Evolutionary conservation across 345 rosid genomes (phyloP), one percentile per base, ranked within the genome.

Genomic region (Eucalyptus cloeziana): DNA sequence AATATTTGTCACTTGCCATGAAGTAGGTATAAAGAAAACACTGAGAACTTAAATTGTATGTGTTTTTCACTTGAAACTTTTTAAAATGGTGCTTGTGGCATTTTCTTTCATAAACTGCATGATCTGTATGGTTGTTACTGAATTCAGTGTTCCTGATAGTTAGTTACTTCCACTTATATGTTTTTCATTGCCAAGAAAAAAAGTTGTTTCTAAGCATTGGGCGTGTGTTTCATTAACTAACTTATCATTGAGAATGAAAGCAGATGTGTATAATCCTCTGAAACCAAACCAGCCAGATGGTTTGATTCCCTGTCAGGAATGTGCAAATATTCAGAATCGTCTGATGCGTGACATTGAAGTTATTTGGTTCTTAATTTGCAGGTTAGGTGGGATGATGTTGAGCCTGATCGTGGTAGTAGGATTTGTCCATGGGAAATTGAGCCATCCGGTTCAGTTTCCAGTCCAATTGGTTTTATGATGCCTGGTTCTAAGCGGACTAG

Each of bases 391-490:
- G 99, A 98, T 91, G 97, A 95, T 85, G 89, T 88, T 45, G 99
- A 93, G 69, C 90, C 91, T 49, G 93, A 91, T 64, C 92, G 96
- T 93, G 95, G 93, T 86, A 93, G 93, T 90, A 95, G 98, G 76
- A 95, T 98, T 88, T 98, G 98, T 91, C 99, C 99, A 12, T 97
- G 99, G 99, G 99, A 96, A 90, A 93, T 98, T 56, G 99, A 97
- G 93, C 93, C 95, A 49, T 94, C 95, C 62, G 95, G 96, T 89
- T 92, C 96, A 24, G 47, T 93, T 92, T 91, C 97, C 50, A 91
- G 89, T 87, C 91, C 97, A 88, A 93, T 88, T 89, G 92, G 91
- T 93, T 93, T 95, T 91, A 89, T 94, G 76, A 85, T 94, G 56
- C 87, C 95, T 58, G 94, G 96, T 93, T 94, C 92, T 76, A 98